These are phyloP conservation scores for Diaporthe humulicola DNA, from an alignment of 2,329 filamentous ascomycete species.

Conservation along the genomic window DNA sequence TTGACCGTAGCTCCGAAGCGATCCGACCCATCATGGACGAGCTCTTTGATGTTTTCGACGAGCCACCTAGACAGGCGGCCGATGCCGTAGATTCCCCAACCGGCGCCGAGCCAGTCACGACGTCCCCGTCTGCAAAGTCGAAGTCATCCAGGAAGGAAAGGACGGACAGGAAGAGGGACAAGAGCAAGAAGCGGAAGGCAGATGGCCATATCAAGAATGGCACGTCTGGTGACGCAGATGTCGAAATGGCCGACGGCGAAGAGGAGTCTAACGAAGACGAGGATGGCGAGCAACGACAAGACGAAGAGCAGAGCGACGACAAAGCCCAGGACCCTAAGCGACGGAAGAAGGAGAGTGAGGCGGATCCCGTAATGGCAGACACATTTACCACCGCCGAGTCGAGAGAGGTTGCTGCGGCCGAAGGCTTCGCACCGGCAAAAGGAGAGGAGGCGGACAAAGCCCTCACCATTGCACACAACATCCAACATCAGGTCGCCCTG, in stretches of 20 bases:
- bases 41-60: conserved; percentile 86
- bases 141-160: conserved; percentile 50
- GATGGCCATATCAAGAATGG: conserved; percentile 80
- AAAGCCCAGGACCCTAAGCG: conserved; percentile 72
- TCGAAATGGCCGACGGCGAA: conserved; percentile 59
- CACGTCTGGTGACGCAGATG: conserved; percentile 52
- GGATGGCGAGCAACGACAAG: conserved; percentile 46
- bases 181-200: conserved; percentile 87
- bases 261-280: conserved; percentile 55
- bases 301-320: conserved; percentile 48
- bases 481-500: conserved; percentile 96
- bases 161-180: conserved; percentile 65
- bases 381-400: conserved; percentile 96
- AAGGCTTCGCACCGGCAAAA: conserved; percentile 72
- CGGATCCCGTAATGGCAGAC: conserved; percentile 88
- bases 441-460: conserved; percentile 67
- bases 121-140: conserved; percentile 38
- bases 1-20: not conserved
- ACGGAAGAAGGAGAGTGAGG: conserved; percentile 72
- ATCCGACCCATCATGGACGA: conserved; percentile 72
- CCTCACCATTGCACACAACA: conserved; percentile 93
- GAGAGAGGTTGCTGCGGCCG: conserved; percentile 86
- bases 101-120: conserved; percentile 44
- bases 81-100: conserved; percentile 62
- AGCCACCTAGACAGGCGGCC: conserved; percentile 66